These are phyloP conservation scores for Neurospora sp. DNA, from an alignment of 495 filamentous ascomycete genomes.

Conservation along the genomic window DNA sequence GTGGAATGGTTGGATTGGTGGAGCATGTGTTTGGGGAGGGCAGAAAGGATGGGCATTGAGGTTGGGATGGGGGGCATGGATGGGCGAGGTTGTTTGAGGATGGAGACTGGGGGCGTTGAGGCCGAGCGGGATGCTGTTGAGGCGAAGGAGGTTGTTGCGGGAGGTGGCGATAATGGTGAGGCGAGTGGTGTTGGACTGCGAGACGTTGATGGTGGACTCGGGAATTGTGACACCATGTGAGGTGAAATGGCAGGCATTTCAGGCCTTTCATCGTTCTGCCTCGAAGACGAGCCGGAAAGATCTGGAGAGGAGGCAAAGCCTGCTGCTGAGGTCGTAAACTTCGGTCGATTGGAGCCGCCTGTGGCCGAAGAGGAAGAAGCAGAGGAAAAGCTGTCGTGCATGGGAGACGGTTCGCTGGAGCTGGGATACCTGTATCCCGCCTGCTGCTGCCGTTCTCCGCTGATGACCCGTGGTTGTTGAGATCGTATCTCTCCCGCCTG, in stretches of 20 bases:
- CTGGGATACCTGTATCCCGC: not conserved
- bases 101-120: conserved; percentile 12
- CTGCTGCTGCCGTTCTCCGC: not conserved
- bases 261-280: not conserved
- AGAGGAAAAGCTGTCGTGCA: not conserved
- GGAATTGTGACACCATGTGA: not conserved
- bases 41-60: conserved; percentile 10
- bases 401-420: not conserved
- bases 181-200: not conserved
- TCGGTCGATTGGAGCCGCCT: not conserved
- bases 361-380: not conserved
- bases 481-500: not conserved
- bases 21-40: conserved; percentile 25
- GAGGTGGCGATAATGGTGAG: not conserved
- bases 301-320: not conserved
- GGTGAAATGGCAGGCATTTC: not conserved
- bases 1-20: not conserved
- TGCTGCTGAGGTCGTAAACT: not conserved
- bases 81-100: conserved; percentile 18
- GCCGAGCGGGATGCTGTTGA: conserved; percentile 4
- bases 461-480: not conserved
- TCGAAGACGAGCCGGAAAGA: not conserved
- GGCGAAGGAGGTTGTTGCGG: not conserved
- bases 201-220: not conserved
- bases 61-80: not conserved